Base-by-base conservation (phyloP, 2,329 filamentous ascomycete genomes). In the Hypoxylon sp. region DNA sequence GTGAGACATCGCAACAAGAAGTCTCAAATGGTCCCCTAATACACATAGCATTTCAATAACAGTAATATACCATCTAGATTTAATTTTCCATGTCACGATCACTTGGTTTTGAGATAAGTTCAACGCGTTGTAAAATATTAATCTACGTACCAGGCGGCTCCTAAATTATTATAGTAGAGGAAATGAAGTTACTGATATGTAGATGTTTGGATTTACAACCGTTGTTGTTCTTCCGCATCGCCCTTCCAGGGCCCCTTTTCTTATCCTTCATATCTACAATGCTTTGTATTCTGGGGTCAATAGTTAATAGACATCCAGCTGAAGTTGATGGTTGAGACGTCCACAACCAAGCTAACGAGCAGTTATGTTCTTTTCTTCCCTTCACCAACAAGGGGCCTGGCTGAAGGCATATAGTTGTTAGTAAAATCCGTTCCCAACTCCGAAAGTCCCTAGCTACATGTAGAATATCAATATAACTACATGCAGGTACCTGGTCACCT, bases 21-120 rank as follows among this genome's bases (percentile, higher is more conserved):
- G 63, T 75, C 74, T 11, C 71, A 75, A 51, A 74, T 73, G 73
- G 72, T 73, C 19, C 73, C 71, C 23, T 75, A 69, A 61, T 55
- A 28, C 36, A 49, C 43, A 19, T n/a, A 55, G 13, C 30, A 21
- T 38, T 32, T 43, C 21, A 36, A 55, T 52, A 21, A 13, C 28
- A 36, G 17, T 45, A 38, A 38, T 48, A 50, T 58, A 63, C 5
- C 30, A 58, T 51, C 6, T 10, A 5, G n/a, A 9, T 14, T 45
- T 17, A 7, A 56, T 34, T 56, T 56, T 28, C 32, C 14, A 34
- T 11, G 3, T 13, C 25, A 3, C 9, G 11, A 46, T 56, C 11
- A 2, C 21, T 32, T 17, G 23, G 14, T 30, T 19, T n/a, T 9
- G n/a, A 21, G 38, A 9, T 11, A 9, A 21, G 38, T 41, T 41